A percentile compares a stretch with the other conserved stretches of the same genome.
Evolutionary conservation across 129 eudicot genomes (phyloP).

Genomic region (Gnaphalium uliginosum): DNA sequence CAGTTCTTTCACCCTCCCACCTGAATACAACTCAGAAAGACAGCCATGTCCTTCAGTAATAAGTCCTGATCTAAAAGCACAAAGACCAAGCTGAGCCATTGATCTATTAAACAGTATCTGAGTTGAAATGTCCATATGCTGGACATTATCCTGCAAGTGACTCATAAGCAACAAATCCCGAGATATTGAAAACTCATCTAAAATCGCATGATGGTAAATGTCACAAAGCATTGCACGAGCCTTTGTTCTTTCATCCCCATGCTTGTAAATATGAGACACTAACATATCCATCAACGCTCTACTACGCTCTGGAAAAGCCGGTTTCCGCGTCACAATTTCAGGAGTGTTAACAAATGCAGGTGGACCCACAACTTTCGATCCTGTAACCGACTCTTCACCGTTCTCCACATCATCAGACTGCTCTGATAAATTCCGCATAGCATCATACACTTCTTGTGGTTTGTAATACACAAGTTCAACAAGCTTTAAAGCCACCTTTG

Average conservation of each 20-base stretch:
- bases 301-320: slow-evolving; percentile 66
- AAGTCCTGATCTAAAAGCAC: slow-evolving; percentile 81
- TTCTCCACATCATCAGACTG: slow-evolving; percentile 40
- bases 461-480: slow-evolving; percentile 85
- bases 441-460: slow-evolving; percentile 81
- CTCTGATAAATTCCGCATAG: slow-evolving; percentile 78
- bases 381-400: slow-evolving; percentile 39
- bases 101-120: slow-evolving; percentile 80
- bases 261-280: slow-evolving; percentile 54
- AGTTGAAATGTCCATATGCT: slow-evolving; percentile 85
- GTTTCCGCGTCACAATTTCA: slow-evolving; percentile 64
- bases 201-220: slow-evolving; percentile 77
- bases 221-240: slow-evolving; percentile 99
- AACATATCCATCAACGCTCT: slow-evolving; percentile 73
- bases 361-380: slow-evolving; percentile 43
- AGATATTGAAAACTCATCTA: slow-evolving; percentile 70
- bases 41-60: slow-evolving; percentile 72
- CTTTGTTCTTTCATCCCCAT: slow-evolving; percentile 90
- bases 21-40: slow-evolving; percentile 85
- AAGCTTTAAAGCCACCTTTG: slow-evolving; percentile 74
- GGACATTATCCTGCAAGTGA: slow-evolving; percentile 83
- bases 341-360: slow-evolving; percentile 65
- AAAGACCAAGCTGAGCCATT: slow-evolving; percentile 88
- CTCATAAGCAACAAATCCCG: slow-evolving; percentile 91
- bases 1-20: slow-evolving; percentile 91